Percentiles rank a stretch among this genome's conserved stretches.
Conservation (phyloP, 73 alveolate genomes). For the Effrenium voratum region DNA sequence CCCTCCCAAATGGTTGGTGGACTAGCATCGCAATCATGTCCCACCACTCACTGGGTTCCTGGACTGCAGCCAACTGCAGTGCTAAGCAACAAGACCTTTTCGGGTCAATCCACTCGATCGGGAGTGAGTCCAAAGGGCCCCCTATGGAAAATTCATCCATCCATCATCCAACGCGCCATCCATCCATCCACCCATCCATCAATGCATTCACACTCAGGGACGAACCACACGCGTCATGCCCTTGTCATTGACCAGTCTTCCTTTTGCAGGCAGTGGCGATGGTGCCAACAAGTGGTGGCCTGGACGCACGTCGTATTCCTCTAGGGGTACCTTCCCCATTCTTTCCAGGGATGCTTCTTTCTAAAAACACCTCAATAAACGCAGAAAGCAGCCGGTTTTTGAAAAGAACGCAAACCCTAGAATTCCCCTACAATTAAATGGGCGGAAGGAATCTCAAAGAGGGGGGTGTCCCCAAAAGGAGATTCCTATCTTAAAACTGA, state of each 20-base stretch:
- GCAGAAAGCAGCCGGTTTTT: neutral
- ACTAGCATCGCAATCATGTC: too few relatives aligned
- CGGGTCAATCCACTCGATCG: neutral
- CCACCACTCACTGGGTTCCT: too few relatives aligned
- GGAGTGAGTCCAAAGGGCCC: neutral
- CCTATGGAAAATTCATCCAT: neutral
- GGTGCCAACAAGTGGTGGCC: constrained; percentile 74
- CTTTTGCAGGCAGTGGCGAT: constrained; percentile 55
- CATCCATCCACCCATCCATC: neutral
- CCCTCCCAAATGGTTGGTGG: too few relatives aligned
- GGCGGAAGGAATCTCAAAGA: neutral
- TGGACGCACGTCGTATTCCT: neutral
- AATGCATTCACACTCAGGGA: neutral
- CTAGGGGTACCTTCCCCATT: neutral
- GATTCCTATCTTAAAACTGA: neutral
- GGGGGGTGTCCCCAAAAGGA: neutral
- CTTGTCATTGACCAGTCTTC: neutral
- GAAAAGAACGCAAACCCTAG: neutral
- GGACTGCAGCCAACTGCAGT: too few relatives aligned
- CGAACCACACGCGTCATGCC: neutral
- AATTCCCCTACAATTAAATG: neutral
- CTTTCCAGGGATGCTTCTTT: neutral
- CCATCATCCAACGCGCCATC: neutral
- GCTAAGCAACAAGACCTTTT: neutral
- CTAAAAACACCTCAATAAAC: neutral